Percentiles rank a stretch among this genome's conserved stretches.
Evolutionary conservation across 2,329 filamentous ascomycete species (phyloP).

Genomic region (Phyllachora maydis): DNA sequence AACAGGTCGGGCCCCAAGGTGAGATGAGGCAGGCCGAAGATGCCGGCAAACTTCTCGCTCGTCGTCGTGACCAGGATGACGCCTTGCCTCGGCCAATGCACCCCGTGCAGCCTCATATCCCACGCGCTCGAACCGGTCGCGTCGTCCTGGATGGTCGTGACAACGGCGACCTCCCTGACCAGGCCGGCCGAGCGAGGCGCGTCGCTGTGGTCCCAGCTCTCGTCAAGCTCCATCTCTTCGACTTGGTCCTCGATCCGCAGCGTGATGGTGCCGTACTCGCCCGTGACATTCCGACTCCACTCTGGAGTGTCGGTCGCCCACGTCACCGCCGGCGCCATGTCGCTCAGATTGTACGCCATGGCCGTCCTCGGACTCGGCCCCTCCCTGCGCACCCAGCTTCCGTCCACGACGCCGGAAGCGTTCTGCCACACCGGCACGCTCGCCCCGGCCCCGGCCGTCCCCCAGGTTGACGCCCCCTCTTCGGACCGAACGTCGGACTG

Average conservation of each 20-base stretch:
- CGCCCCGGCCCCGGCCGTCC: slow-evolving; percentile 12
- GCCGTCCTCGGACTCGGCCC: slow-evolving; percentile 22
- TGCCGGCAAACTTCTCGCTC: slow-evolving; percentile 83
- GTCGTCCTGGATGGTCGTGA: slow-evolving; percentile 52
- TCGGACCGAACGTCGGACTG: slow-evolving; percentile 1
- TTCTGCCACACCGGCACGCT: slow-evolving; percentile 47
- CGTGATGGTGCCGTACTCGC: slow-evolving; percentile 44
- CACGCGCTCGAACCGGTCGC: slow-evolving; percentile 50
- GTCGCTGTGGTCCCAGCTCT: slow-evolving; percentile 2
- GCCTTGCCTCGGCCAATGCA: slow-evolving; percentile 72
- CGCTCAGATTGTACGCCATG: slow-evolving; percentile 39
- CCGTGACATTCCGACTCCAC: slow-evolving; percentile 69
- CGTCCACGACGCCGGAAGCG: slow-evolving; percentile 54
- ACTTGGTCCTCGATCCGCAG: slow-evolving; percentile 34
- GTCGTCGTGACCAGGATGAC: slow-evolving; percentile 68
- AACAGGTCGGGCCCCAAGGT: slow-evolving; percentile 37
- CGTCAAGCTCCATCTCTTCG: slow-evolving; percentile 3
- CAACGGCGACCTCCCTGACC: slow-evolving; percentile 48
- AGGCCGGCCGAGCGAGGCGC: slow-evolving; percentile 23
- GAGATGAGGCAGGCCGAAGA: slow-evolving; percentile 77
- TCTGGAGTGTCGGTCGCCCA: slow-evolving; percentile 34
- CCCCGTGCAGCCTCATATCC: slow-evolving; percentile 62
- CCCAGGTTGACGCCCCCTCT: neutral
- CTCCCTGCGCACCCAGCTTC: slow-evolving; percentile 48
- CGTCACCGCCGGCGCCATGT: slow-evolving; percentile 40